Evolutionary conservation across 495 filamentous ascomycete genomes (phyloP).

Genomic region (Choiromyces venosus): DNA sequence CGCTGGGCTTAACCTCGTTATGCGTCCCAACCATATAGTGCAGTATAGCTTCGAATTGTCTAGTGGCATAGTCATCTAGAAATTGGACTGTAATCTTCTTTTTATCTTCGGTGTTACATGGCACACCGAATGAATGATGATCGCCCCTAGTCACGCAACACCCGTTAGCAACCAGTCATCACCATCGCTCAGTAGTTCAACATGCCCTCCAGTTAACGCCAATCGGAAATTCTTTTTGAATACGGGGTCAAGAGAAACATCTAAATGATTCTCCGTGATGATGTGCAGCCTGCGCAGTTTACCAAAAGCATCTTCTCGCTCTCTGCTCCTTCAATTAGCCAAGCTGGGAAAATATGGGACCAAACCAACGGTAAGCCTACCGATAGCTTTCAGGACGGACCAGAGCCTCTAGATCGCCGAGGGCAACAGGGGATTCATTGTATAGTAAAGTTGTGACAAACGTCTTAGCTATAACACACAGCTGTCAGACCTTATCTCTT

Average conservation of each 20-base stretch:
- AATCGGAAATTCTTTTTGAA: constrained; percentile 51
- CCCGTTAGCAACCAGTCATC: not conserved
- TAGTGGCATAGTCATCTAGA: constrained; percentile 79
- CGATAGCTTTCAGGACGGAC: constrained; percentile 66
- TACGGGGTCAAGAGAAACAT: constrained; percentile 31
- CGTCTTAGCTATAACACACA: constrained; percentile 65
- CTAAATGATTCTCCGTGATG: constrained; percentile 46
- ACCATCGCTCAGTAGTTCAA: not conserved
- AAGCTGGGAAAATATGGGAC: not conserved
- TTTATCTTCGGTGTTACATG: constrained; percentile 57
- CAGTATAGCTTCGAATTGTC: constrained; percentile 90
- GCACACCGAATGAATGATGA: constrained; percentile 84
- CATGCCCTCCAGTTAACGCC: constrained; percentile 69
- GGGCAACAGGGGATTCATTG: constrained; percentile 66
- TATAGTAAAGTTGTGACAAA: constrained; percentile 94
- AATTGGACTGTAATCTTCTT: constrained; percentile 57
- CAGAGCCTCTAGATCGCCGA: constrained; percentile 75
- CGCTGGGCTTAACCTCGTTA: constrained; percentile 56
- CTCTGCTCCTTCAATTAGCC: constrained; percentile 45
- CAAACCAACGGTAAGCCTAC: constrained; percentile 43
- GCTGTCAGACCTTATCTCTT: not conserved
- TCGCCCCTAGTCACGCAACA: constrained; percentile 48
- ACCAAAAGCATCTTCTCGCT: constrained; percentile 74
- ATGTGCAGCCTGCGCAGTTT: constrained; percentile 81
- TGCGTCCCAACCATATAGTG: constrained; percentile 85